Evolutionary conservation across 345 rosid species (phyloP), one percentile per base, ranked within the genome.

Genomic region (Hypericum androsaemum): DNA sequence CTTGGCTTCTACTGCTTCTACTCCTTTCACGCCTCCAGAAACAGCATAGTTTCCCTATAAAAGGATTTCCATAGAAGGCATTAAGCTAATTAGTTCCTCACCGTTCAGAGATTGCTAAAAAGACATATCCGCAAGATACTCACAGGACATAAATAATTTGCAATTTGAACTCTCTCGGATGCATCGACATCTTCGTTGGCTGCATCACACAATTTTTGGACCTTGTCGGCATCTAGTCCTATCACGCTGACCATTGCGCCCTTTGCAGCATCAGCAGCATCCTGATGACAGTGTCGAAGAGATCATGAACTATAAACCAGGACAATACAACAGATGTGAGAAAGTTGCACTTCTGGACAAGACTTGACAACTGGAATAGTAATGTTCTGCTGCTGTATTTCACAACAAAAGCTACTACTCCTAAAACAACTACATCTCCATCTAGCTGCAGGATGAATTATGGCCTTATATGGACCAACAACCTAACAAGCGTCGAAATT

Each of bases 231-330:
- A 65, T 86, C 89, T 62, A 94, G 65, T 45, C 99, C 97, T 61
- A 94, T 80, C 62, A 94, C 59, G 71, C 99, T 94, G 63, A 88
- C 89, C 99, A 94, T 94, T 36, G 86, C 99, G 77, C 96, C 56
- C 71, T 75, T 79, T 43, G 88, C 94, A 68, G 96, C 95, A 82
- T 94, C 95, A 44, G 96, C 84, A 35, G 99, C 99, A 45, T 83
- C 97, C 99, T 94, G 73, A 38, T 62, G 41, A 50, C 32, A 73
- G 47, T 47, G 57, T 38, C 12, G 11, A 6, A 16, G 40, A 54
- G 50, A 54, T 46, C 14, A 37, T 37, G 28, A 37, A 40, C 41
- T 39, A 0, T 47, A 40, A 16, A 22, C 17, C 11, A 51, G 17
- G 52, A 43, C 56, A 50, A 14, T 10, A 35, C 39, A 37, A 12